These are phyloP conservation scores for Aspergillus olivimuriae DNA, from an alignment of 495 filamentous ascomycete genomes.

Conservation along the genomic window DNA sequence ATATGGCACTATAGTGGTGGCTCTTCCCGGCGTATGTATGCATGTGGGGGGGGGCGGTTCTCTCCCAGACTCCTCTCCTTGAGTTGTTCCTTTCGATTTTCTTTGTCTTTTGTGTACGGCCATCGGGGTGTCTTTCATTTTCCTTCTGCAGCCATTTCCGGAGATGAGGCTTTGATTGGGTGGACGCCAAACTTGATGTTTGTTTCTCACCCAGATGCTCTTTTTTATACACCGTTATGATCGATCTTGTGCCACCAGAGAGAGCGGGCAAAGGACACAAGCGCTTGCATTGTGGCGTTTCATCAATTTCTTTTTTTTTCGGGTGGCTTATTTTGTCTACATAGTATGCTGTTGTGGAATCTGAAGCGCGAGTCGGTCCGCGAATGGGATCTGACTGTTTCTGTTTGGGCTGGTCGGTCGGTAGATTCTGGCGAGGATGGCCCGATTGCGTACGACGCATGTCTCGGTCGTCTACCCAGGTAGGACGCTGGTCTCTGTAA, in stretches of 20 bases:
- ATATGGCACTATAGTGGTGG: background rate
- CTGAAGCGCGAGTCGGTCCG: background rate
- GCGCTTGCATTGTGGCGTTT: slow-evolving; percentile 11
- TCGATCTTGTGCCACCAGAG: background rate
- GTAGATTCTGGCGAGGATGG: background rate
- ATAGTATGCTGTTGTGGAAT: background rate
- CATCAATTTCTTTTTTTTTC: slow-evolving; percentile 3
- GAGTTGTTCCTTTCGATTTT: background rate
- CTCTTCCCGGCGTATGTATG: no score
- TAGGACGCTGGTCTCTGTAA: no score
- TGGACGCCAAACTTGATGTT: background rate
- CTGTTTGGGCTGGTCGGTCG: background rate
- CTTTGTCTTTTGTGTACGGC: background rate
- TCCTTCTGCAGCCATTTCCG: background rate
- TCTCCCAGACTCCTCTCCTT: background rate
- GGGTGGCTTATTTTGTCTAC: slow-evolving; percentile 1
- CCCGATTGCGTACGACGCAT: no score
- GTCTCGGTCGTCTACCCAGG: no score
- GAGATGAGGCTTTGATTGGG: background rate
- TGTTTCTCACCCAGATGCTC: no score
- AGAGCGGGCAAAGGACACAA: slow-evolving; percentile 6
- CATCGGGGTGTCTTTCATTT: background rate
- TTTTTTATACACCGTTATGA: slow-evolving; percentile 1
- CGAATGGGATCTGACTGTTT: background rate
- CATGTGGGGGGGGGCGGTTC: no score